phyloP scores from a whole-genome alignment of 2,329 filamentous ascomycete genomes.

The Exophiala calicioides region DNA sequence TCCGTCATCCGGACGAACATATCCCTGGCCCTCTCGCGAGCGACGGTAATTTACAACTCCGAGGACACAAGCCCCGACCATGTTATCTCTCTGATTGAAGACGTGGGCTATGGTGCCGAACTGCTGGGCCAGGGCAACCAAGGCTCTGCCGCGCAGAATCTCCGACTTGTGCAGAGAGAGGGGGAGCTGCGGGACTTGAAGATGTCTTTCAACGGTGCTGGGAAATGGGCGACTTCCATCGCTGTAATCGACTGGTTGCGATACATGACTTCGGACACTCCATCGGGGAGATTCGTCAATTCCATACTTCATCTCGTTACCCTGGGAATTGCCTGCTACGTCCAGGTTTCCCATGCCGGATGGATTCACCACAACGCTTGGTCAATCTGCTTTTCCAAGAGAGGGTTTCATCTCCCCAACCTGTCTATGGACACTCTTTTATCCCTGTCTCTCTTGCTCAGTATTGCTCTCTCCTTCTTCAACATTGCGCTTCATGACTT shows the following conservation, averaged over 20 bases:
- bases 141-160: conserved; percentile 11
- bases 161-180: conserved; percentile 9
- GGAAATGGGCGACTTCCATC: conserved; percentile 11
- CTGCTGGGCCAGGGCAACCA: conserved; percentile 1
- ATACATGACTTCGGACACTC: not conserved
- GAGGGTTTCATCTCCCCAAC: not conserved
- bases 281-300: not conserved
- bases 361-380: conserved; percentile 24
- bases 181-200: conserved; percentile 16
- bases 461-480: conserved; percentile 20
- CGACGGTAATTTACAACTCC: conserved; percentile 16
- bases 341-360: conserved; percentile 9
- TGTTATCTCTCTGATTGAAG: conserved; percentile 14
- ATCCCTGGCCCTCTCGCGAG: conserved; percentile 15
- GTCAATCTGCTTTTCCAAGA: conserved; percentile 3
- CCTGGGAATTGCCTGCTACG: conserved; percentile 9
- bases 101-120: conserved; percentile 18
- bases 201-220: conserved; percentile 18
- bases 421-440: conserved; percentile 22
- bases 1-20: conserved; percentile 11
- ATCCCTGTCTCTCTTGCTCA: conserved; percentile 16
- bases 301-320: not conserved
- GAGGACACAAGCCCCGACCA: conserved; percentile 4
- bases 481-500: conserved; percentile 14
- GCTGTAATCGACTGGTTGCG: conserved; percentile 9